Evolutionary conservation across 805 yeast genomes (phyloP), one percentile per base, ranked within the genome.

Genomic region (Candida dendrica): DNA sequence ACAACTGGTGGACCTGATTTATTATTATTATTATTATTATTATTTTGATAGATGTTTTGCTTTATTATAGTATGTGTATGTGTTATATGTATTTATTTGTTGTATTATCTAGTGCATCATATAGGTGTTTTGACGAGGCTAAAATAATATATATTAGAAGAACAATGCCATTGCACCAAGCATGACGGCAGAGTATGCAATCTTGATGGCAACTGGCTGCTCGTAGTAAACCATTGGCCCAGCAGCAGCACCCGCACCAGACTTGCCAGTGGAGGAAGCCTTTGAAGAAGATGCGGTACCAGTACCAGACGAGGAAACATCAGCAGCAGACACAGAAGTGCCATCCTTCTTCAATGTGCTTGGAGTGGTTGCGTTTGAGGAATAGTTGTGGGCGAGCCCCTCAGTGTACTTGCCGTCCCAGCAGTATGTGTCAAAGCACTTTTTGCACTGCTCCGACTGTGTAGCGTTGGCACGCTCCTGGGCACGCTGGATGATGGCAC

Each of bases 401-500:
- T 14, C 29, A 13, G 17, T 17, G 14, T 14, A 34, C 10, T 19
- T 46, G 34, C 89, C 90, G 47, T 74, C 69, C 90, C 90, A 88
- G 63, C 96, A 88, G 61, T 86, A 86, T 6, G 66, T 68, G 30
- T 67, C 62, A 59, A 88, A 85, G 59, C 96, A 88, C 41, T 65
- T 46, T 50, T 75, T 64, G 66, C 96, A 88, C 55, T 84, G 87
- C 2, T 71, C 79, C 14, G 68, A 61, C 45, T 83, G 82, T 15
- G 74, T 68, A 31, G 69, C 61, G 24, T 79, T 78, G 32, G 71
- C 61, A 56, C 89, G 72, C 63, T 86, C 93, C 56, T 81, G 80
- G 34, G 82, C 76, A 59, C 95, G 77, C 65, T 86, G 81, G 44
- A 86, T 70, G 37, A 87, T 74, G 9, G 95, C 95, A 69, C 95